These are phyloP conservation scores for Talaromyces amestolkiae DNA, from an alignment of 2,329 filamentous ascomycete species.

Conservation along the genomic window DNA sequence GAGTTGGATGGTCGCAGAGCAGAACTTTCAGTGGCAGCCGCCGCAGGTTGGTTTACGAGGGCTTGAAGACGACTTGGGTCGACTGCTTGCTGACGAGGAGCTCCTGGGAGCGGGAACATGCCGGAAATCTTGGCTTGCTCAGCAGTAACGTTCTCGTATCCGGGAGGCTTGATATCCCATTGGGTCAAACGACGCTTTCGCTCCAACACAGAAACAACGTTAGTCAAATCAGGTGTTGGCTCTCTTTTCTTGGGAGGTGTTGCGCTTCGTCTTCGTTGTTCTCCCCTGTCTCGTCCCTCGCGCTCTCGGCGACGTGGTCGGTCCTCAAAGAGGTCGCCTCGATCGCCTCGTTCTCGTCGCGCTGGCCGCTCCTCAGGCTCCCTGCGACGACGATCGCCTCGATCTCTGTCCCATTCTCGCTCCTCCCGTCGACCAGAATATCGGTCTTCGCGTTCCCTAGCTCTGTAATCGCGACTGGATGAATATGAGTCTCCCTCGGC, in stretches of 20 bases:
- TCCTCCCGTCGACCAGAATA: conserved; percentile 73
- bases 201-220: conserved; percentile 76
- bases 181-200: conserved; percentile 92
- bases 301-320: conserved; percentile 39
- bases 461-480: conserved; percentile 86
- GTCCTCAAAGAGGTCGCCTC: conserved; percentile 39
- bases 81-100: conserved; percentile 91
- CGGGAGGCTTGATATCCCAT: conserved; percentile 98
- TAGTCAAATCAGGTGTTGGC: conserved; percentile 90
- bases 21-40: conserved; percentile 66
- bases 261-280: conserved; percentile 66
- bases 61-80: conserved; percentile 91
- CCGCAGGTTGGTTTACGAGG: conserved; percentile 82
- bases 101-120: conserved; percentile 97
- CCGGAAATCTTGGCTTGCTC: conserved; percentile 98
- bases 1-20: conserved; percentile 89
- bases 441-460: conserved; percentile 88
- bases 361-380: conserved; percentile 64
- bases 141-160: conserved; percentile 96
- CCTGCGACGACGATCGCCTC: conserved; percentile 56
- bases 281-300: conserved; percentile 35
- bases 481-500: conserved; percentile 79
- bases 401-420: conserved; percentile 74
- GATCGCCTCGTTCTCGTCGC: conserved; percentile 59
- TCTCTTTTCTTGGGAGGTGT: conserved; percentile 89